Evolutionary conservation across 140 eudicot species (phyloP), one percentile per base, ranked within the genome.

Genomic region (Oenanthe javanica): DNA sequence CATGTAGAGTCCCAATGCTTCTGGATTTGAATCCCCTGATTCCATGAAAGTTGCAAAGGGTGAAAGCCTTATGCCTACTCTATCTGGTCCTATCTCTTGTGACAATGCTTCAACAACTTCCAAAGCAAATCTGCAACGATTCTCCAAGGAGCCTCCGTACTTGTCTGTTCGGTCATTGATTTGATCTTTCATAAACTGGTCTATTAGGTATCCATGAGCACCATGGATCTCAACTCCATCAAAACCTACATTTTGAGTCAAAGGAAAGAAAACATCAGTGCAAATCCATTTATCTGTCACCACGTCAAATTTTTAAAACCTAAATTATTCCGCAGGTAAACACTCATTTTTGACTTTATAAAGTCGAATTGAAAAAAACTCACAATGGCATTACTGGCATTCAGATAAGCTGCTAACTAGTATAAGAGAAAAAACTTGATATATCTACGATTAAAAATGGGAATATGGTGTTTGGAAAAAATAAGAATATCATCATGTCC

Each of bases 1-100:
- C 86, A 88, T 38, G 50, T 72, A 72, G 47, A 72, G 48, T 38
- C 69, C 69, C 69, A 61, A 9, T 25, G 73, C 73, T 27, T 67
- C 73, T 4, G 73, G 73, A 67, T 67, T 45, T 8, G 52, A 73
- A 45, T 73, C 77, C 7, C 52, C 52, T 8, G 77, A 43, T 9
- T 45, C 54, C 52, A 42, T 45, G 52, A 19, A 45, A 19, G 14
- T 23, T 40, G 52, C 52, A 73, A 42, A 45, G 6, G 77, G 77
- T 9, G 77, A 73, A 42, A 72, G 25, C 48, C 48, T 38, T 38
- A 40, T 72, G 23, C 69, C 69, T n/a, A 61, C 69, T 61, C 69
- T 61, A 61, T 61, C 69, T n/a, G 69, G 69, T 61, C 69, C 69
- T 61, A 61, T 61, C 69, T 61, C 69, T 61, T 61, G 1, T 61